Base-by-base conservation (phyloP, 352 stramenopile species). In the Pythium aristosporum region DNA sequence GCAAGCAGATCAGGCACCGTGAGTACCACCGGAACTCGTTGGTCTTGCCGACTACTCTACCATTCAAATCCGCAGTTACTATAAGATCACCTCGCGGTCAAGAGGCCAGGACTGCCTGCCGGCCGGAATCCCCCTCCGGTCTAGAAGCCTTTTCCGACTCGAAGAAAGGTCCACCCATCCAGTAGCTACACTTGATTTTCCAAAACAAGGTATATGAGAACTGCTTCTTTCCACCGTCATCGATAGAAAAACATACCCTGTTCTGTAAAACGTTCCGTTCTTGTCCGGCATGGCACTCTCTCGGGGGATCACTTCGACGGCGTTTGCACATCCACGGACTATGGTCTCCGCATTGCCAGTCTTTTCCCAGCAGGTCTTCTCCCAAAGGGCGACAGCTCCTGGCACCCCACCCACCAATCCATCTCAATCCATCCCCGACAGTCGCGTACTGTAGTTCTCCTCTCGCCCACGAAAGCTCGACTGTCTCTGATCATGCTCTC, bases 401-500 rank as follows among this genome's bases (percentile, higher is more conserved):
- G 13, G 5, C 20, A n/a, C 51, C 36, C 20, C n/a, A 23, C 16
- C 9, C 13, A n/a, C 16, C 48, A 39, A 39, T 39, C 34, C 34
- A 30, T 28, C 7, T 21, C 44, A 9, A 21, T 51, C 46, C 23
- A 25, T 39, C 11, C 34, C 34, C 34, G 34, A 10, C 34, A 39
- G 34, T 39, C 34, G 8, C 34, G 34, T 30, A 30, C 25, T 30
- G 25, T 39, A 39, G 34, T 39, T 39, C 34, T 39, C 34, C 34
- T 39, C 34, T 28, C 47, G 5, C 13, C 23, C 47, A 53, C 44
- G 20, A 25, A 28, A 11, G 20, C 10, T 34, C 44, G 44, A 13
- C 44, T 23, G 23, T 57, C 51, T 18, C 28, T 55, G 34, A 39
- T 13, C 25, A 60, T 37, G 81, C 73, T 77, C 65, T 90, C 81